Conservation (phyloP, 2,329 filamentous ascomycete genomes). For the Myotisia sp. region DNA sequence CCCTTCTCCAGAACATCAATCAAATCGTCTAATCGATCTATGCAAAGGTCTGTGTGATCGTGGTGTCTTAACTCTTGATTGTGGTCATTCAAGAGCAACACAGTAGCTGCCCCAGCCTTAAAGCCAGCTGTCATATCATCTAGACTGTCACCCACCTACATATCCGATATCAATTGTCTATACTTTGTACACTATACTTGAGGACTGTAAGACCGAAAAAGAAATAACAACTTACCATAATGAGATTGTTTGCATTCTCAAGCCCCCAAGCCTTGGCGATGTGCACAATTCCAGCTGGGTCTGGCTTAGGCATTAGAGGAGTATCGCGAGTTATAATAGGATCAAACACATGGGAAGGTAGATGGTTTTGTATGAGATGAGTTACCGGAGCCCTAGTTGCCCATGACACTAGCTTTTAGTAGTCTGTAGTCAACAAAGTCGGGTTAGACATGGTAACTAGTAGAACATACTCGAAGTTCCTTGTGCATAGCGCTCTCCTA, state of each 20-base stretch:
- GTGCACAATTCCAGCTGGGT: constrained; percentile 74
- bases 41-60: constrained; percentile 61
- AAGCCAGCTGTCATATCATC: constrained; percentile 88
- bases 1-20: constrained; percentile 61
- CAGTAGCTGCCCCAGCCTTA: constrained; percentile 71
- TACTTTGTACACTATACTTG: background rate
- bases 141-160: constrained; percentile 55
- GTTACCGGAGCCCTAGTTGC: constrained; percentile 27
- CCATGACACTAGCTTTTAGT: background rate
- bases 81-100: constrained; percentile 74
- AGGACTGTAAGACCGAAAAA: background rate
- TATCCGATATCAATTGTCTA: constrained; percentile 7
- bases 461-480: constrained; percentile 62
- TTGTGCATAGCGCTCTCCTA: constrained; percentile 75
- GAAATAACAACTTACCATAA: constrained; percentile 39
- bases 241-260: constrained; percentile 32
- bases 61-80: constrained; percentile 57
- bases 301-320: constrained; percentile 60
- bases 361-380: constrained; percentile 51
- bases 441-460: background rate
- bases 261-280: constrained; percentile 68
- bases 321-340: constrained; percentile 76
- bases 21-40: constrained; percentile 59
- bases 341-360: constrained; percentile 51
- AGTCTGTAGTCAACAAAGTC: background rate